These are phyloP conservation scores for Hymenoscyphus occultus DNA, from an alignment of 2,329 filamentous ascomycete species.

Conservation along the genomic window DNA sequence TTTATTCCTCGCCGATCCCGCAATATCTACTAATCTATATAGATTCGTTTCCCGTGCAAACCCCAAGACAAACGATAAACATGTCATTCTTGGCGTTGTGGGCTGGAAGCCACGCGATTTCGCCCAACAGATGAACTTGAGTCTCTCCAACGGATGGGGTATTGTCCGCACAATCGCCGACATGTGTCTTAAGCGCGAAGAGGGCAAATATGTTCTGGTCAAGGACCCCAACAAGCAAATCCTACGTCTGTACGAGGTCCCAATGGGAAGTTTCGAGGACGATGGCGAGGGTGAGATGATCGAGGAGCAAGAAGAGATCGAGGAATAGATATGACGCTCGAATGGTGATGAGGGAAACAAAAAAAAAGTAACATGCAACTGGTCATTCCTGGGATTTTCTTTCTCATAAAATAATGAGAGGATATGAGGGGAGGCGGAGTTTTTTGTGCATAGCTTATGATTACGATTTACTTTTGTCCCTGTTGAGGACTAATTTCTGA, in stretches of 20 bases:
- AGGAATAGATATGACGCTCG: slow-evolving; percentile 25
- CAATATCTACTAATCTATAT: slow-evolving; percentile 29
- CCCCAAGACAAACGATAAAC: slow-evolving; percentile 87
- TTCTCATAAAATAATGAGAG: neutral
- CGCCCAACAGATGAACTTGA: slow-evolving; percentile 95
- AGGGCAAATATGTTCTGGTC: slow-evolving; percentile 77
- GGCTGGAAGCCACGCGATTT: slow-evolving; percentile 99
- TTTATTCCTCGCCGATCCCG: slow-evolving; percentile 4
- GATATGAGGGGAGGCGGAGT: neutral
- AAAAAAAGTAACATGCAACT: neutral
- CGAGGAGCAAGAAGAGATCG: slow-evolving; percentile 33
- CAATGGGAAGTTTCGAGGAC: slow-evolving; percentile 84
- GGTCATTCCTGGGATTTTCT: neutral
- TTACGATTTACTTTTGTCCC: neutral
- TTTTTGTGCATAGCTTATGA: slow-evolving; percentile 3
- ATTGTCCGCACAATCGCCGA: slow-evolving; percentile 98
- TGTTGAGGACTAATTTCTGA: neutral
- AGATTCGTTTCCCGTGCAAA: slow-evolving; percentile 95
- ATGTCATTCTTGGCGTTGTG: slow-evolving; percentile 91
- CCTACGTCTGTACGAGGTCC: slow-evolving; percentile 88
- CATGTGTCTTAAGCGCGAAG: slow-evolving; percentile 76
- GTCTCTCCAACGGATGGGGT: slow-evolving; percentile 95
- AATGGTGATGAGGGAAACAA: neutral
- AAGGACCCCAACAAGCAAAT: slow-evolving; percentile 98
- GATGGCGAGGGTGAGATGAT: slow-evolving; percentile 60